Conservation (phyloP, 2,329 filamentous ascomycete species). For the Paramyrothecium sp. region DNA sequence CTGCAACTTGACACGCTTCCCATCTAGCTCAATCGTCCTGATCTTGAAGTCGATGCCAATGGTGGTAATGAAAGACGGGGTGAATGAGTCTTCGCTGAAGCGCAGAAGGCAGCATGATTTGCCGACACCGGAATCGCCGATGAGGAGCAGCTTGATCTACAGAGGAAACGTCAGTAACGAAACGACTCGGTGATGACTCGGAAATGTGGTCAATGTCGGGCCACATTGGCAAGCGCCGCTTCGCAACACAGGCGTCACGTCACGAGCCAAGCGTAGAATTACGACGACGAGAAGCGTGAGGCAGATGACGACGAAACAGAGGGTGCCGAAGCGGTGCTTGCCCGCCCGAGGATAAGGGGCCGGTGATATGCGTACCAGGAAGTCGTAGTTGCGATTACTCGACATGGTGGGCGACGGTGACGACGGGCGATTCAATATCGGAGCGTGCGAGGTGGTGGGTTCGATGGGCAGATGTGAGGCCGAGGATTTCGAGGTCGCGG, state of each 20-base stretch:
- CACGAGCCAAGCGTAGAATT: too few species aligned
- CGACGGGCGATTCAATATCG: background rate
- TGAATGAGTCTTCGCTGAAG: conserved; percentile 97
- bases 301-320: background rate
- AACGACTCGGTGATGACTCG: too few species aligned
- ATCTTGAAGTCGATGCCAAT: conserved; percentile 99
- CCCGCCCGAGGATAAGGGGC: conserved; percentile 16
- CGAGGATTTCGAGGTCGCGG: background rate
- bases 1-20: conserved; percentile 97
- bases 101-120: conserved; percentile 96
- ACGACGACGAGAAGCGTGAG: too few species aligned
- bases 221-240: too few species aligned
- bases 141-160: conserved; percentile 94
- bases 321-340: background rate
- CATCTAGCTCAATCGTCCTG: conserved; percentile 96
- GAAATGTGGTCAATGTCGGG: too few species aligned
- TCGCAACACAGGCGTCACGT: too few species aligned
- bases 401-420: conserved; percentile 66
- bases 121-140: conserved; percentile 93
- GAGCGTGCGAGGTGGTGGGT: background rate
- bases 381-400: conserved; percentile 98
- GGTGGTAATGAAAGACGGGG: conserved; percentile 95
- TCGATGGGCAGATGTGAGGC: too few species aligned
- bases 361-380: conserved; percentile 67
- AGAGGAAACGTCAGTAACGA: conserved; percentile 4